Evolutionary conservation across 495 filamentous ascomycete species (phyloP).

Genomic region (Annulohypoxylon maeteangense): DNA sequence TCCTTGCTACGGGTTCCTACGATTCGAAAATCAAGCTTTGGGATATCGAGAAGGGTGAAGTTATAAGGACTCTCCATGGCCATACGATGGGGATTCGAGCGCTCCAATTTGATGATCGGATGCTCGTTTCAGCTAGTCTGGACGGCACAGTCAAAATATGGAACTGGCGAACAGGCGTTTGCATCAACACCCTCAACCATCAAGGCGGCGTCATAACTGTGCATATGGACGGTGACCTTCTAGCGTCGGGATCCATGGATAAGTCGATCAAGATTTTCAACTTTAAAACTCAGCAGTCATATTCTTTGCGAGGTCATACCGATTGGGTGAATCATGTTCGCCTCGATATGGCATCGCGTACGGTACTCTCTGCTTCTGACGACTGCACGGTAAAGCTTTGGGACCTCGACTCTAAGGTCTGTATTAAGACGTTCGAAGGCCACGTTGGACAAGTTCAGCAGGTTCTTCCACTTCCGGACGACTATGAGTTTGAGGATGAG

Average conservation of each 20-base stretch:
- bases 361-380: slow-evolving; percentile 91
- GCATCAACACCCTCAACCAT: slow-evolving; percentile 83
- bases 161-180: slow-evolving; percentile 95
- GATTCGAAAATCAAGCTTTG: slow-evolving; percentile 95
- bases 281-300: slow-evolving; percentile 83
- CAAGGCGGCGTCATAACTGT: slow-evolving; percentile 82
- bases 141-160: slow-evolving; percentile 86
- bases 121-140: slow-evolving; percentile 85
- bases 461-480: slow-evolving; percentile 79
- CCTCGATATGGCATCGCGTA: slow-evolving; percentile 81
- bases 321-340: slow-evolving; percentile 96
- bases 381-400: slow-evolving; percentile 92
- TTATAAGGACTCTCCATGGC: slow-evolving; percentile 82
- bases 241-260: slow-evolving; percentile 90
- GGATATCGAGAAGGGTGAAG: slow-evolving; percentile 89
- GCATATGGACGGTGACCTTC: slow-evolving; percentile 82
- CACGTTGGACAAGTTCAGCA: slow-evolving; percentile 97
- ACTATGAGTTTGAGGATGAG: slow-evolving; percentile 87
- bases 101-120: slow-evolving; percentile 91
- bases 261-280: slow-evolving; percentile 94
- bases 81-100: slow-evolving; percentile 85
- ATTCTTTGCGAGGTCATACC: slow-evolving; percentile 80
- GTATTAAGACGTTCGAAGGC: slow-evolving; percentile 85
- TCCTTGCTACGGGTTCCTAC: slow-evolving; percentile 93
- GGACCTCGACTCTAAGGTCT: slow-evolving; percentile 85